Evolutionary conservation across 179 eudicot species (phyloP).

Genomic region (Monotropa hypopitys): DNA sequence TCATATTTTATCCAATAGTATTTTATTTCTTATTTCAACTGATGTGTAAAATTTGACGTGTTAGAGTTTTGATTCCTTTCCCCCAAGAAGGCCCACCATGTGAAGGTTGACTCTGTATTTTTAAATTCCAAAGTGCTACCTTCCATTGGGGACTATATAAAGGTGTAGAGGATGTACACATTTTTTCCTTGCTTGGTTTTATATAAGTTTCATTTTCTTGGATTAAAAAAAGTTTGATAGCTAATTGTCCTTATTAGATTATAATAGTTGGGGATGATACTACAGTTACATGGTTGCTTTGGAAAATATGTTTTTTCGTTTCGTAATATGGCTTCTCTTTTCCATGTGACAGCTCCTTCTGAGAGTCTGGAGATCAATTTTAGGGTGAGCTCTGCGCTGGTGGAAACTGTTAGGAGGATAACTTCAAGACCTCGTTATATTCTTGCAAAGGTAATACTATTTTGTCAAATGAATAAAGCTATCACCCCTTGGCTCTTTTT

Average conservation of each 20-base stretch:
- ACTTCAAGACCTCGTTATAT: slow-evolving; percentile 79
- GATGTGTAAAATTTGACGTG: neutral
- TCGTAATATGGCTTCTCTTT: neutral
- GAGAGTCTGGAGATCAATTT: slow-evolving; percentile 90
- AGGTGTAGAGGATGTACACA: neutral
- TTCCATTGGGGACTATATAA: neutral
- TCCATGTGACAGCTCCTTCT: slow-evolving; percentile 47
- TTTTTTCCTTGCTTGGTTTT: neutral
- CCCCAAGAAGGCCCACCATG: neutral
- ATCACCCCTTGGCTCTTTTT: neutral
- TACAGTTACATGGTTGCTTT: neutral
- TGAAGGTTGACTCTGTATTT: neutral
- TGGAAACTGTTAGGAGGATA: slow-evolving; percentile 78
- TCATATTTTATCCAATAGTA: neutral
- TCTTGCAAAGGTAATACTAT: slow-evolving; percentile 75
- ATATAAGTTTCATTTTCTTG: neutral
- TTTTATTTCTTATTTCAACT: neutral
- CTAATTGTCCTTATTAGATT: neutral
- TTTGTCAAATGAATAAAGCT: neutral
- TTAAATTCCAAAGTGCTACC: neutral
- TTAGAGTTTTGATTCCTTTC: neutral
- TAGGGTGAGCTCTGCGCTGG: slow-evolving; percentile 97
- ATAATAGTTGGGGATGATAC: neutral
- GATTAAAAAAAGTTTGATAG: neutral
- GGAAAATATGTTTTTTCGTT: neutral